Conservation (phyloP, 495 filamentous ascomycete genomes). For the Bacidia rubella region DNA sequence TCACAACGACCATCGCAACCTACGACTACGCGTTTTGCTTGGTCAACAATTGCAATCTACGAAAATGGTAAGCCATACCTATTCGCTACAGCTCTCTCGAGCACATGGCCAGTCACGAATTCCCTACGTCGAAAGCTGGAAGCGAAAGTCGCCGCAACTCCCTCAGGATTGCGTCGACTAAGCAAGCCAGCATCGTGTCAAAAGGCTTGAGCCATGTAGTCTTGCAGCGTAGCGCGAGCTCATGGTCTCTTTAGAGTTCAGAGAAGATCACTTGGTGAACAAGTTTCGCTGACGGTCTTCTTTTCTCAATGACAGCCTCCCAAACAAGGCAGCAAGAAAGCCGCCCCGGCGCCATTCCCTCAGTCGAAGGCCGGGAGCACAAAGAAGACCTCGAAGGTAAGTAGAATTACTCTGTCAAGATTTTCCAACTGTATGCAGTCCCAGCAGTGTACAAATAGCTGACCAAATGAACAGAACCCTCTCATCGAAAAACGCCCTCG, state of each 20-base stretch:
- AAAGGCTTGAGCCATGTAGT: constrained; percentile 65
- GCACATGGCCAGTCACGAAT: too few relatives aligned
- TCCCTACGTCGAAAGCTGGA: too few relatives aligned
- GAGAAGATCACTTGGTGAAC: constrained; percentile 69
- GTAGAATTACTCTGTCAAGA: constrained; percentile 21
- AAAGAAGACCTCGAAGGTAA: constrained; percentile 94
- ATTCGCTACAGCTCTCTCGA: too few relatives aligned
- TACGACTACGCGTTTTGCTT: too few relatives aligned
- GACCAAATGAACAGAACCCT: constrained; percentile 58
- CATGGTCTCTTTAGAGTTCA: constrained; percentile 81
- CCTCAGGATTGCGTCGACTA: neutral
- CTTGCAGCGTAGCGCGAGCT: constrained; percentile 42
- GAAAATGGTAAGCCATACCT: neutral
- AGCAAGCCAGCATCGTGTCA: neutral
- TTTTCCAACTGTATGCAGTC: neutral
- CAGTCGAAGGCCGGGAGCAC: constrained; percentile 72
- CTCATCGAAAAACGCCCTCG: constrained; percentile 94
- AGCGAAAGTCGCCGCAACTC: neutral
- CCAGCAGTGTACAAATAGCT: neutral
- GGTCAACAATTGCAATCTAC: too few relatives aligned
- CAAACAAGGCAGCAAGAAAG: constrained; percentile 80
- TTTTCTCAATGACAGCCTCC: constrained; percentile 99
- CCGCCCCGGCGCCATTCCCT: constrained; percentile 91
- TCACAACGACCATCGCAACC: too few relatives aligned
- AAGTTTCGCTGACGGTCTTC: constrained; percentile 82